phyloP scores from a whole-genome alignment of 352 stramenopile genomes.

The Globisporangium radiosum region DNA sequence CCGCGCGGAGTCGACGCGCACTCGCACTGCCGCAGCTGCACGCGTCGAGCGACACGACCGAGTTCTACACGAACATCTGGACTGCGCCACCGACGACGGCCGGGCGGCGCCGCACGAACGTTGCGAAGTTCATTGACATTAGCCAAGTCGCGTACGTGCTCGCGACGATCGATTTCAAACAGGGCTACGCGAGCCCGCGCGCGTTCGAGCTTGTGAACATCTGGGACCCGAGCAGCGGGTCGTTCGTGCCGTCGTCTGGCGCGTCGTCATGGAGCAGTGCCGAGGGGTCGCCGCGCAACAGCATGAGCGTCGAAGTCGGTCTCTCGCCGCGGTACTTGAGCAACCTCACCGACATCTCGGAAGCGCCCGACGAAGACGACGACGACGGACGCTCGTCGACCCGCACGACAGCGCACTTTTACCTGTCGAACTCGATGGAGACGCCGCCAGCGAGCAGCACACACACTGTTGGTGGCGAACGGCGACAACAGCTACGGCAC shows the following conservation, averaged over 20 bases:
- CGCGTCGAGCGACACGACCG: conserved; percentile 44
- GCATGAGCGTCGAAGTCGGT: conserved; percentile 14
- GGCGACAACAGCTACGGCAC: conserved; percentile 12
- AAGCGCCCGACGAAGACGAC: conserved; percentile 10
- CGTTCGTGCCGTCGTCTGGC: conserved; percentile 9
- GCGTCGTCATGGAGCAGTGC: conserved; percentile 3
- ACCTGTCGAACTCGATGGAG: conserved; percentile 10
- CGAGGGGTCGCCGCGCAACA: conserved; percentile 8
- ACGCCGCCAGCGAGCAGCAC: background rate
- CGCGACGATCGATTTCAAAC: conserved; percentile 68
- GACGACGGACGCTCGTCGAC: conserved; percentile 1
- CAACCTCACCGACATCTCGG: conserved; percentile 15
- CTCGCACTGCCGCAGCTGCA: conserved; percentile 5
- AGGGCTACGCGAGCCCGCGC: conserved; percentile 36
- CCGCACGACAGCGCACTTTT: background rate
- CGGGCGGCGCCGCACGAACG: conserved; percentile 16
- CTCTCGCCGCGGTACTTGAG: conserved; percentile 19
- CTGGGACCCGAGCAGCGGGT: conserved; percentile 25
- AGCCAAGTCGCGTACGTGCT: conserved; percentile 72
- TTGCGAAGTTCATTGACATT: conserved; percentile 59
- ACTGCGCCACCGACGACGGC: conserved; percentile 17
- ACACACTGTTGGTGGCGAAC: background rate
- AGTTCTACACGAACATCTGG: conserved; percentile 86
- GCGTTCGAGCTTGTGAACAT: conserved; percentile 43
- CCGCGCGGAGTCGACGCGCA: conserved; percentile 2